Percentiles rank a stretch among this genome's conserved stretches.
Evolutionary conservation across 208 protist species (phyloP).

Genomic region (Leishmania tarentolae): DNA sequence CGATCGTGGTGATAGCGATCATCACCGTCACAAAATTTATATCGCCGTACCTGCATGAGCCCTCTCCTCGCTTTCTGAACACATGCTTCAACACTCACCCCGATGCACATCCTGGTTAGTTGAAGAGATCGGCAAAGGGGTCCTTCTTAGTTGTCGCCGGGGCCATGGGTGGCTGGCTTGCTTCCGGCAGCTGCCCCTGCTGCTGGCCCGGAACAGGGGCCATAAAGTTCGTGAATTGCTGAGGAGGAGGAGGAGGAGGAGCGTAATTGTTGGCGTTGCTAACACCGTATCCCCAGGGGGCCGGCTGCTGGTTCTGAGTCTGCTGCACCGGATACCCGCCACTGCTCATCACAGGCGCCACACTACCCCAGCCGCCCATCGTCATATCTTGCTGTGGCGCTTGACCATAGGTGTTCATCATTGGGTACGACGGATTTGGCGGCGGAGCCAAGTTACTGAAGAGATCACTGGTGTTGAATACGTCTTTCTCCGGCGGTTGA

Average conservation of each 20-base stretch:
- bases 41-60: background rate
- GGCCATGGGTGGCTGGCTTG: conserved; percentile 3
- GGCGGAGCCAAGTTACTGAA: conserved; percentile 36
- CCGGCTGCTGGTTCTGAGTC: conserved; percentile 19
- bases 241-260: background rate
- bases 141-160: conserved; percentile 38
- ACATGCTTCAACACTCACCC: background rate
- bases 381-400: conserved; percentile 6
- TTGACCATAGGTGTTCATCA: conserved; percentile 18
- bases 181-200: conserved; percentile 3
- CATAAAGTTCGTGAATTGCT: conserved; percentile 55
- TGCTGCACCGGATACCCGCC: conserved; percentile 25
- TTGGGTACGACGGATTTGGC: conserved; percentile 30
- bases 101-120: conserved; percentile 11
- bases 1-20: background rate
- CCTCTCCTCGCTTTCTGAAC: background rate
- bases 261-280: background rate
- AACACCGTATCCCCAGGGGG: background rate
- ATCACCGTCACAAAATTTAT: background rate
- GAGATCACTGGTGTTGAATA: conserved; percentile 58
- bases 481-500: conserved; percentile 35
- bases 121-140: conserved; percentile 82
- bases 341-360: conserved; percentile 22
- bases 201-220: conserved; percentile 45
- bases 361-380: conserved; percentile 26